Percentiles rank a stretch among this genome's conserved stretches.
phyloP scores from a whole-genome alignment of 805 yeast genomes.

The Starmerella floris region DNA sequence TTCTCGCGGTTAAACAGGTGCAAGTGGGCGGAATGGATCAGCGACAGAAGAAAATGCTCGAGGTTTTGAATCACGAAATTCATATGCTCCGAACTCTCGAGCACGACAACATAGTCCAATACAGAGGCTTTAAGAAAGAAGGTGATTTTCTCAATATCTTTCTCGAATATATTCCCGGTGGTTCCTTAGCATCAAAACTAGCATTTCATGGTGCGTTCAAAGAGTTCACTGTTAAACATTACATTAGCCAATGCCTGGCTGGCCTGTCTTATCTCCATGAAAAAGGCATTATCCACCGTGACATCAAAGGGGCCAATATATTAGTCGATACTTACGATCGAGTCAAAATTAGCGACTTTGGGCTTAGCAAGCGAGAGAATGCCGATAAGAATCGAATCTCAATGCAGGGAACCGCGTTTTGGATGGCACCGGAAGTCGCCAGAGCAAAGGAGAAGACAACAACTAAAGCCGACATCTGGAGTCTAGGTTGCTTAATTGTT shows the following conservation, averaged over 20 bases:
- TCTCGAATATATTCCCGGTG: constrained; percentile 61
- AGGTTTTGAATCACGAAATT: constrained; percentile 30
- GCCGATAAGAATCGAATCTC: constrained; percentile 56
- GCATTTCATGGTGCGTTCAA: constrained; percentile 61
- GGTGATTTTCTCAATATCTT: constrained; percentile 64
- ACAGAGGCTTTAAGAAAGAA: constrained; percentile 75
- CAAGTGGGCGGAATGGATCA: constrained; percentile 38
- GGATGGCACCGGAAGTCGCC: constrained; percentile 99
- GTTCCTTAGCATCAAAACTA: constrained; percentile 52
- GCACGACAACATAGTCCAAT: constrained; percentile 86
- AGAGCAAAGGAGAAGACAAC: constrained; percentile 75
- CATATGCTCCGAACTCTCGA: constrained; percentile 58
- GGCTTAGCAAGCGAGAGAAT: constrained; percentile 59
- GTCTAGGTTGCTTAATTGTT: constrained; percentile 82
- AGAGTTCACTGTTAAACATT: constrained; percentile 59
- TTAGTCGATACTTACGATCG: constrained; percentile 67
- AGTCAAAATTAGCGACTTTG: constrained; percentile 78
- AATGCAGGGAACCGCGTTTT: constrained; percentile 84
- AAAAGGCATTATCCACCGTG: constrained; percentile 68
- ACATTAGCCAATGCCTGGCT: constrained; percentile 59
- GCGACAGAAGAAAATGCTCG: constrained; percentile 21
- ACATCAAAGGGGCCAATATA: constrained; percentile 80
- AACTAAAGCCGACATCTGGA: constrained; percentile 92
- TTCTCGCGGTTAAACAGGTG: constrained; percentile 96
- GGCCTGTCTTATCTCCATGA: constrained; percentile 66